A percentile compares a stretch with the other conserved stretches of the same genome.
These are phyloP conservation scores for Kwoniella heveanensis DNA, from an alignment of 768 basidiomycete species.

Conservation along the genomic window DNA sequence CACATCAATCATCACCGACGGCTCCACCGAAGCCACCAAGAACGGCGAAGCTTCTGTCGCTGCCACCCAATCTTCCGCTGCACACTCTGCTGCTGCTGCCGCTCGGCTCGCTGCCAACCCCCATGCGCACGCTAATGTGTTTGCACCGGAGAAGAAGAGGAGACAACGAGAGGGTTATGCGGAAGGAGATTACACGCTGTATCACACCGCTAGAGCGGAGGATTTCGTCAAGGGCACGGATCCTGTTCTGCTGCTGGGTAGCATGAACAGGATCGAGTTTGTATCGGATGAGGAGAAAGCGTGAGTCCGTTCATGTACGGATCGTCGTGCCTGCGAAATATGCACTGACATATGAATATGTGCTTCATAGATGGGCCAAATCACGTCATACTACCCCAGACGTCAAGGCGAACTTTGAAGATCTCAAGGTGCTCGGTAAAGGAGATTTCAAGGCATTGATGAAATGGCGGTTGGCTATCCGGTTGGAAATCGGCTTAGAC, in stretches of 20 bases:
- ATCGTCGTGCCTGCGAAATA: background rate
- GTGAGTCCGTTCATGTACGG: conserved; percentile 57
- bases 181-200: conserved; percentile 89
- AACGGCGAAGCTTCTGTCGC: conserved; percentile 12
- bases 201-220: conserved; percentile 69
- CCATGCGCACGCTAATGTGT: conserved; percentile 75
- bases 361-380: conserved; percentile 66
- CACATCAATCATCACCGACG: conserved; percentile 38
- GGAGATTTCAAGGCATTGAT: conserved; percentile 92
- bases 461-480: conserved; percentile 83
- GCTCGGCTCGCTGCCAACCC: conserved; percentile 68
- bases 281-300: conserved; percentile 79
- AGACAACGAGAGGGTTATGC: conserved; percentile 91
- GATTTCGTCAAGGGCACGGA: conserved; percentile 73
- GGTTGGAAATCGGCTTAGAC: conserved; percentile 89
- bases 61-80: conserved; percentile 34
- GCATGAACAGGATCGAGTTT: conserved; percentile 72
- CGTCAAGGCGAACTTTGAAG: conserved; percentile 77
- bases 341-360: too few relatives aligned
- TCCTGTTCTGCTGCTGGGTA: conserved; percentile 75
- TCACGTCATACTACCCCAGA: conserved; percentile 75
- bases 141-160: conserved; percentile 95
- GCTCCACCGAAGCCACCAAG: conserved; percentile 5
- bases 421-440: conserved; percentile 95
- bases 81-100: conserved; percentile 51